phyloP scores from a whole-genome alignment of 2,329 filamentous ascomycete species.

The Hymenoscyphus albidus region DNA sequence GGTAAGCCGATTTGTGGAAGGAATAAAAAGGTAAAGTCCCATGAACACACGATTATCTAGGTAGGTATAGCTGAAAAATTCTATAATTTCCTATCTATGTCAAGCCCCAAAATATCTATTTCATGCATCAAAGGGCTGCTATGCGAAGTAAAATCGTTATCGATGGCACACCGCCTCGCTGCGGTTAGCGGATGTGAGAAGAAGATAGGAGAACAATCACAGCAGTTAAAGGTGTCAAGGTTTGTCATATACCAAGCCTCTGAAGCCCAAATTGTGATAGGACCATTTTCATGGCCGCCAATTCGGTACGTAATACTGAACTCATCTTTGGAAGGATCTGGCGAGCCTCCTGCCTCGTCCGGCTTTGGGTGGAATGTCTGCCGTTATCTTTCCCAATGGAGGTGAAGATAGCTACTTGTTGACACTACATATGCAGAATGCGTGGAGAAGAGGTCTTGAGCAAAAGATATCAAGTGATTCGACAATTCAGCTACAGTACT shows the following conservation, averaged over 20 bases:
- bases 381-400: background rate
- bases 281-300: background rate
- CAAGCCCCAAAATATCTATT: background rate
- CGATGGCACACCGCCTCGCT: background rate
- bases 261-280: background rate
- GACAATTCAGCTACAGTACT: background rate
- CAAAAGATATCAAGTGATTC: background rate
- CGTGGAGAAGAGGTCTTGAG: background rate
- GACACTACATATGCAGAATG: background rate
- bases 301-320: background rate
- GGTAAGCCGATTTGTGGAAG: background rate
- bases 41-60: too few relatives aligned
- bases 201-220: background rate
- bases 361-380: background rate
- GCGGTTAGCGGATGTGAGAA: background rate
- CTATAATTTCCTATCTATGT: background rate
- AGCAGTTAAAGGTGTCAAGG: background rate
- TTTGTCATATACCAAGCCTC: background rate
- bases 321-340: background rate
- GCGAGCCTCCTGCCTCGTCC: background rate
- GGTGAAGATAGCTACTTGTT: background rate
- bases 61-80: too few relatives aligned
- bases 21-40: background rate
- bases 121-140: background rate
- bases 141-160: background rate